phyloP scores from a whole-genome alignment of 768 basidiomycete genomes.

The Russula earlei region DNA sequence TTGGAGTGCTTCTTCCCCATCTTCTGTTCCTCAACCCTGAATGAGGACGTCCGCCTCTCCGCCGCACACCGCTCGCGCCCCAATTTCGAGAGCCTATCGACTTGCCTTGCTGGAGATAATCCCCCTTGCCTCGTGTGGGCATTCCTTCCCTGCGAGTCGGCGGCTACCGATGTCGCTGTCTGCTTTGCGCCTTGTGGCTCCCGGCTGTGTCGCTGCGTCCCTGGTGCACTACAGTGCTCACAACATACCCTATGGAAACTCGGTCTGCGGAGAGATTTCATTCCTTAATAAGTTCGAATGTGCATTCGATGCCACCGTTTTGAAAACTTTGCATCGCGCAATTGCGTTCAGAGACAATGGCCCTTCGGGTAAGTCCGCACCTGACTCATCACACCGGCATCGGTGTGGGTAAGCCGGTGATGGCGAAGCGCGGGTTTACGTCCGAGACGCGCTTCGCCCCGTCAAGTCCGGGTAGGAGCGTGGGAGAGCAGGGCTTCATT shows the following conservation, averaged over 20 bases:
- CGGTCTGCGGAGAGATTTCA: too few species aligned
- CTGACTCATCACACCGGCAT: too few species aligned
- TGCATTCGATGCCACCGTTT: too few species aligned
- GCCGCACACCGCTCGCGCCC: neutral
- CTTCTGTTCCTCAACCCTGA: neutral
- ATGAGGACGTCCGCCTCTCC: neutral
- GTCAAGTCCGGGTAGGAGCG: conserved; percentile 4
- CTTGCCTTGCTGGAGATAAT: neutral
- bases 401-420: neutral
- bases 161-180: neutral
- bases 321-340: too few species aligned
- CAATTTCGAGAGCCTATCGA: neutral
- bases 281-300: too few species aligned
- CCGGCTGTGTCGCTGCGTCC: neutral
- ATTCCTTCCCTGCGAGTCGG: conserved; percentile 2
- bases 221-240: too few species aligned
- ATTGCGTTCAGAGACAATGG: neutral
- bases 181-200: neutral
- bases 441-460: conserved; percentile 9
- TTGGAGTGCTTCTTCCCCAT: neutral
- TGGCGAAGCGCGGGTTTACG: conserved; percentile 13
- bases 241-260: too few species aligned
- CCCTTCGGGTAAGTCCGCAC: neutral
- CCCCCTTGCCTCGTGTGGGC: neutral
- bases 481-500: neutral